A percentile compares a stretch with the other conserved stretches of the same genome.
Conservation (phyloP, 352 stramenopile species). For the Globisporangium heterothallicum region DNA sequence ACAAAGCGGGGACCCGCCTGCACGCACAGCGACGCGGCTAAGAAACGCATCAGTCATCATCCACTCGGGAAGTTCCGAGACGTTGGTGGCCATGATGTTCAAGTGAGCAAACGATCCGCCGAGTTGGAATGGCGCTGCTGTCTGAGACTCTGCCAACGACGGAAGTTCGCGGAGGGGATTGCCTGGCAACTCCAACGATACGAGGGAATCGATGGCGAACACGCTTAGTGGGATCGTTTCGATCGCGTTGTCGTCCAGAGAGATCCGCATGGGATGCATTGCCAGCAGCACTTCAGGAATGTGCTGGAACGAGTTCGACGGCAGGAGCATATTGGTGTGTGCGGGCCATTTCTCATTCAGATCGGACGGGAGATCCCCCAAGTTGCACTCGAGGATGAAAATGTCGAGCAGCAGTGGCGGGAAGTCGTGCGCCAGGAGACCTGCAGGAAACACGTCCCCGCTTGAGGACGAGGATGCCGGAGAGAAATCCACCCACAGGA, state of each 20-base stretch:
- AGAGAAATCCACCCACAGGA: constrained; percentile 5
- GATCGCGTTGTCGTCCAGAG: constrained; percentile 11
- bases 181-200: constrained; percentile 4
- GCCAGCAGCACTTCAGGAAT: constrained; percentile 2
- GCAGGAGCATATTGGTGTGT: constrained; percentile 11
- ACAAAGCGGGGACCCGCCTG: constrained; percentile 11
- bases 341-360: constrained; percentile 1
- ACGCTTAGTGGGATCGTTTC: not conserved
- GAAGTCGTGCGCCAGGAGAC: constrained; percentile 4
- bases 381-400: constrained; percentile 2
- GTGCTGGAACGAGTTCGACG: constrained; percentile 3
- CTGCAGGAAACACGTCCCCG: constrained; percentile 7
- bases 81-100: constrained; percentile 9
- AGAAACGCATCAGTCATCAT: constrained; percentile 10
- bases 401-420: constrained; percentile 1
- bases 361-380: not conserved
- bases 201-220: constrained; percentile 11
- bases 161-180: constrained; percentile 5
- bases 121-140: not conserved
- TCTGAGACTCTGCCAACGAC: not conserved
- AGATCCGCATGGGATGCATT: constrained; percentile 13
- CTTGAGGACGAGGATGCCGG: constrained; percentile 4
- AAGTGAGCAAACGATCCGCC: constrained; percentile 5
- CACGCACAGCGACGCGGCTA: constrained; percentile 3
- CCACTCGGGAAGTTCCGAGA: constrained; percentile 9